Evolutionary conservation across 352 stramenopile genomes (phyloP).

Genomic region (Thalassiosira oceanica): DNA sequence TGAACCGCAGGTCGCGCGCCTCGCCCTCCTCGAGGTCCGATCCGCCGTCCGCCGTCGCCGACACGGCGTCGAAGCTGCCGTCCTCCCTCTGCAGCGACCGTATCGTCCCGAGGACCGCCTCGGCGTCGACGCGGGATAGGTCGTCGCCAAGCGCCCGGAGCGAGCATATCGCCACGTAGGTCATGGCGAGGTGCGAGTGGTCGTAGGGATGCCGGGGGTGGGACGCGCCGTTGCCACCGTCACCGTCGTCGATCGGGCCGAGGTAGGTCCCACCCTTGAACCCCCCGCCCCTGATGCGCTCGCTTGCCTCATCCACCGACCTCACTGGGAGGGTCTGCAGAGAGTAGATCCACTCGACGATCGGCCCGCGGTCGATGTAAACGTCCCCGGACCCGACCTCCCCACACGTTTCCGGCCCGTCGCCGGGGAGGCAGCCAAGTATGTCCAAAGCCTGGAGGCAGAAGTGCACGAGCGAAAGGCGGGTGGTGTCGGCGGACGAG

Average conservation of each 20-base stretch:
- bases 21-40: conserved; percentile 19
- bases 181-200: conserved; percentile 73
- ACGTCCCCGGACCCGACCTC: conserved; percentile 13
- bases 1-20: conserved; percentile 74
- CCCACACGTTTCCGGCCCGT: conserved; percentile 11
- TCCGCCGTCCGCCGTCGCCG: conserved; percentile 4
- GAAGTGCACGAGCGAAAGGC: conserved; percentile 72
- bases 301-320: background rate
- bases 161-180: conserved; percentile 69
- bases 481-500: conserved; percentile 57
- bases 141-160: conserved; percentile 62
- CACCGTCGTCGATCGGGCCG: conserved; percentile 16
- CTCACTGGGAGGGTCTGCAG: conserved; percentile 4
- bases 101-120: conserved; percentile 37
- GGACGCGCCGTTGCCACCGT: background rate
- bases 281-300: conserved; percentile 25
- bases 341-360: conserved; percentile 57
- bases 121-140: conserved; percentile 43
- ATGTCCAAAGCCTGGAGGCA: conserved; percentile 59
- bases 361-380: conserved; percentile 29
- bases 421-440: conserved; percentile 35
- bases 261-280: conserved; percentile 65
- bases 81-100: conserved; percentile 47
- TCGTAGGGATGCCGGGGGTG: conserved; percentile 28
- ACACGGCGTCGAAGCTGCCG: conserved; percentile 49